Base-by-base conservation (phyloP, 2,329 filamentous ascomycete genomes). In the Piedraia hortae region DNA sequence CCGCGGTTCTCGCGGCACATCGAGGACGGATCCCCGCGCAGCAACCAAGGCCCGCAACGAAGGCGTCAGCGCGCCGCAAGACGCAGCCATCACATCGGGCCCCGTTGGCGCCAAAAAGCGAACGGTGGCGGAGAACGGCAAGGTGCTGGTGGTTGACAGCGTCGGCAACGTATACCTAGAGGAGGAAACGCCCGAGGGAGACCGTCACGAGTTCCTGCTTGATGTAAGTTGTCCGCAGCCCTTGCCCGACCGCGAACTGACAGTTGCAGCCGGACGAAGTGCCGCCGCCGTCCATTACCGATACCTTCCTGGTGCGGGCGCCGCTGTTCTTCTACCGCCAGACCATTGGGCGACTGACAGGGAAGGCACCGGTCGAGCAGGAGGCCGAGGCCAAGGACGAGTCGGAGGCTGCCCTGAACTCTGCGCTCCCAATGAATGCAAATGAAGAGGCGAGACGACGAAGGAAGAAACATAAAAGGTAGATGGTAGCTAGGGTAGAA, bases 81-180 rank as follows among this genome's bases (percentile, higher is more conserved):
- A 56, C 21, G 50, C 46, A 30, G 47, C 49, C 30, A 41, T 47
- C 37, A 44, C 50, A 4, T 45, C 55, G 24, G 62, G 64, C 6
- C 63, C 74, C 2, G 60, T 66, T 16, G 78, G 80, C 10, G 57
- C 70, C 15, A 75, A 75, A 49, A 89, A 82, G 56, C 61, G 75
- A 16, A 75, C 93, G 9, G 63, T 80, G 12, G 82, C 80, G 2
- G 72, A 90, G 53, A 97, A 97, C 37, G 85, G 85, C 33, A 97
- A 93, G 53, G 58, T 89, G 1, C 54, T 97, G 16, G 69, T 97
- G 25, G 85, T 97, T 3, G 82, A 97, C 46, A 75, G 74, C 1
- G 54, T 70, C 6, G 85, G 85, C 13, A 78, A 91, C 35, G 85
- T 97, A 7, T 97, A 75, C 41, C 55, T 97, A n/a, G 80, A 93